A percentile compares a stretch with the other conserved stretches of the same genome.
Evolutionary conservation across 192 early-diverging fungal genomes (phyloP).

Genomic region (Coemansia sp.): DNA sequence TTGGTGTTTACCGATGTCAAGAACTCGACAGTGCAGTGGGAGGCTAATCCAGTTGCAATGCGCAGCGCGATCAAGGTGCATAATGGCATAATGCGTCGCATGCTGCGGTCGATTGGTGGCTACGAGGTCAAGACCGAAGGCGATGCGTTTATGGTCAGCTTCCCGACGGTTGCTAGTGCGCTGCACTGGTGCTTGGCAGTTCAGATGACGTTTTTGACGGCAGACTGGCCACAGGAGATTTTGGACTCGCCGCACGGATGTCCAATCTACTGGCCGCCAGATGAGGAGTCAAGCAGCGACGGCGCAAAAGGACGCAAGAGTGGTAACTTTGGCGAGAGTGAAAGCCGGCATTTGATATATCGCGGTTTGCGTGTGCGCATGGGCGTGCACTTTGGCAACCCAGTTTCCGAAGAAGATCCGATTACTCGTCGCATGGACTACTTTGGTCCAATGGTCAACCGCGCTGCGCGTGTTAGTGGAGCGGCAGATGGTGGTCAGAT

Average conservation of each 20-base stretch:
- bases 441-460: conserved; percentile 92
- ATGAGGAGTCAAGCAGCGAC: conserved; percentile 26
- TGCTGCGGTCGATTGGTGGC: conserved; percentile 77
- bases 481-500: conserved; percentile 90
- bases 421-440: conserved; percentile 94
- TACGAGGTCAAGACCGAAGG: conserved; percentile 97
- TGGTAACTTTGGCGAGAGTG: conserved; percentile 19
- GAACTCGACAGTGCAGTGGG: conserved; percentile 91
- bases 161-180: conserved; percentile 76
- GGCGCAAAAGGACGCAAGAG: conserved; percentile 15
- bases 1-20: conserved; percentile 94
- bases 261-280: conserved; percentile 64
- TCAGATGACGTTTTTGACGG: conserved; percentile 73
- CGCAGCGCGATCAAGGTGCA: conserved; percentile 83
- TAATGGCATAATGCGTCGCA: conserved; percentile 77
- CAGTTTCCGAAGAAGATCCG: conserved; percentile 84
- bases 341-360: conserved; percentile 62
- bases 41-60: conserved; percentile 80
- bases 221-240: conserved; percentile 87
- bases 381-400: conserved; percentile 89
- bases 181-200: conserved; percentile 86
- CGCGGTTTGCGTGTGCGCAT: conserved; percentile 87
- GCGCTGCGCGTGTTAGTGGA: conserved; percentile 76
- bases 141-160: conserved; percentile 92
- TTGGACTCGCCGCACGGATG: conserved; percentile 73